These are phyloP conservation scores for Zygotorulaspora florentina DNA, from an alignment of 805 yeast genomes.

Conservation along the genomic window DNA sequence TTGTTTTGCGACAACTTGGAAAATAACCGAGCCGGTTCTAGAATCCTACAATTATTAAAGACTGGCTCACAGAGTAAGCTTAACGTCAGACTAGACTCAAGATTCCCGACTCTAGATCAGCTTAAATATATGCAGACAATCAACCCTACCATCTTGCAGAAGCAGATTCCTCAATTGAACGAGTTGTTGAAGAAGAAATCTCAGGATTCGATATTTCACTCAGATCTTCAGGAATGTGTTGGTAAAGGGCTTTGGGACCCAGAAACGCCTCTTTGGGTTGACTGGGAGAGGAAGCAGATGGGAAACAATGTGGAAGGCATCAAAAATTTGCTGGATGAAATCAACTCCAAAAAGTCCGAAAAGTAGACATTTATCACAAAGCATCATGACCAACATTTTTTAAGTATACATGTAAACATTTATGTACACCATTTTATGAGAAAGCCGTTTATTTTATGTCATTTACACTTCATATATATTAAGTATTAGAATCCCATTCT, in stretches of 20 bases:
- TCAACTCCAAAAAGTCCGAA: background rate
- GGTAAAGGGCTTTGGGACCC: conserved; percentile 25
- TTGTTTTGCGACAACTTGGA: conserved; percentile 36
- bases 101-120: conserved; percentile 32
- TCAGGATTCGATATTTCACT: conserved; percentile 21
- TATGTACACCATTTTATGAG: too few relatives aligned
- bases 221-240: conserved; percentile 20
- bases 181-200: conserved; percentile 14
- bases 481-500: conserved; percentile 50
- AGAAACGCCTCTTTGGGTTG: conserved; percentile 31
- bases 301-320: conserved; percentile 25
- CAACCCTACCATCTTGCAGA: conserved; percentile 11
- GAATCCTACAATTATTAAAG: conserved; percentile 15
- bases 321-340: conserved; percentile 8
- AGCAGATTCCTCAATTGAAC: conserved; percentile 21
- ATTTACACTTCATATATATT: background rate
- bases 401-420: background rate
- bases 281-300: conserved; percentile 33
- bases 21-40: conserved; percentile 22
- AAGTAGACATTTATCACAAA: background rate
- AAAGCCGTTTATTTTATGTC: background rate
- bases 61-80: conserved; percentile 15
- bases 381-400: background rate
- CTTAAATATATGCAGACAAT: conserved; percentile 25
- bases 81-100: conserved; percentile 23